These are phyloP conservation scores for Daldinia sp. DNA, from an alignment of 2,329 filamentous ascomycete species.

Conservation along the genomic window DNA sequence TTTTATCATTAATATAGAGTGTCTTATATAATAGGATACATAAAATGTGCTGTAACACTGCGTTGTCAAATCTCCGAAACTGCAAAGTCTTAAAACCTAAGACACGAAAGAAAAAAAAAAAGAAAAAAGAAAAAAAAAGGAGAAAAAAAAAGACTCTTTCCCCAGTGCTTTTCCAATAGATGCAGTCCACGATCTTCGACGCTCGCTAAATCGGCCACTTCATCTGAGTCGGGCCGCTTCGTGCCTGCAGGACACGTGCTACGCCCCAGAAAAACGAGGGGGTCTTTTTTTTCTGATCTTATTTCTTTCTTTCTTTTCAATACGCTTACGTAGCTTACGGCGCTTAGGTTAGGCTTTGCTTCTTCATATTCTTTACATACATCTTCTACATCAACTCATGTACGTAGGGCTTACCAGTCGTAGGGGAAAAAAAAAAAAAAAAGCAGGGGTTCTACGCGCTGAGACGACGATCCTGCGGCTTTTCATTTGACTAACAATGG, in stretches of 20 bases:
- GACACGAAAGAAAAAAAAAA: background rate
- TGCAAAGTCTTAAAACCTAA: background rate
- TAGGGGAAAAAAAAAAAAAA: too few species aligned
- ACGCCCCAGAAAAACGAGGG: conserved; percentile 13
- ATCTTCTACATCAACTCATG: background rate
- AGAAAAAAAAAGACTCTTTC: too few species aligned
- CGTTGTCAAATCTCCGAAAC: background rate
- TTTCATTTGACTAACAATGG: background rate
- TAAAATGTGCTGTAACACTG: background rate
- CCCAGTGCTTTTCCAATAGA: conserved; percentile 2
- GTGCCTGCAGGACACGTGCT: conserved; percentile 24
- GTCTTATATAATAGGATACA: background rate
- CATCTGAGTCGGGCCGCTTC: conserved; percentile 14
- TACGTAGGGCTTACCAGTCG: background rate
- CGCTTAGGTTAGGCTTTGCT: background rate
- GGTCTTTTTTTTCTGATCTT: background rate
- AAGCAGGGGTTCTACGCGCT: background rate
- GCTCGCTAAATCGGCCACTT: conserved; percentile 17
- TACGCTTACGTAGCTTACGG: background rate
- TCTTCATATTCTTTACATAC: background rate
- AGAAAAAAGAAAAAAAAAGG: background rate
- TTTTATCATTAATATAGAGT: background rate
- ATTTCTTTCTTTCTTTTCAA: background rate
- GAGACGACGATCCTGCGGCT: background rate
- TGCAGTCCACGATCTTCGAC: background rate